phyloP scores from a whole-genome alignment of 169 alveolate species.

The Cryptosporidium felis region DNA sequence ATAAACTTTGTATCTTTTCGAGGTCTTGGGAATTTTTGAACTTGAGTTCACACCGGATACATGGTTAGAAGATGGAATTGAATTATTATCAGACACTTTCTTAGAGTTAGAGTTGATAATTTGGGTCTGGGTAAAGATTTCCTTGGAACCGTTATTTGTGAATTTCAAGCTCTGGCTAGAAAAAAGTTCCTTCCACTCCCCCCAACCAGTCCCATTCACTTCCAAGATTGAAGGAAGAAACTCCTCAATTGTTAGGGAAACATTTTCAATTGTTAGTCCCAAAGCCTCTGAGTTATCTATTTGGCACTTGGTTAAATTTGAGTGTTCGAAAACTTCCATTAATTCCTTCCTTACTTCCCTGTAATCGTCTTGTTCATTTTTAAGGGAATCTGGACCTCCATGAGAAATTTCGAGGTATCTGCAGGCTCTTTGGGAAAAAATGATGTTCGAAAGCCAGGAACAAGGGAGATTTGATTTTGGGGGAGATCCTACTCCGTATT shows the following conservation, averaged over 20 bases:
- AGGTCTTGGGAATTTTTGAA: background rate
- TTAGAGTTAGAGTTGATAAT: slow-evolving; percentile 1
- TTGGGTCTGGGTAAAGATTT: background rate
- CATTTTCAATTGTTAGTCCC: background rate
- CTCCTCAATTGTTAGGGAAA: background rate
- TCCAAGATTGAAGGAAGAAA: background rate
- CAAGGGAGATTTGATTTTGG: slow-evolving; percentile 42
- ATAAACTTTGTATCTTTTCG: too few species aligned
- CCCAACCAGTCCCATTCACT: slow-evolving; percentile 43
- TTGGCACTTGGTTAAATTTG: slow-evolving; percentile 3
- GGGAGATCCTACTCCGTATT: background rate
- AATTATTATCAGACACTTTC: slow-evolving; percentile 6
- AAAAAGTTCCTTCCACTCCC: slow-evolving; percentile 39
- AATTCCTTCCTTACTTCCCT: background rate
- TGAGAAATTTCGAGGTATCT: slow-evolving; percentile 6
- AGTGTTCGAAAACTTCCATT: background rate
- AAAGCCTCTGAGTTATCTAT: slow-evolving; percentile 49
- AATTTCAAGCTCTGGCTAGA: background rate
- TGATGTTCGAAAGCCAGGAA: slow-evolving; percentile 62
- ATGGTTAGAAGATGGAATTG: background rate
- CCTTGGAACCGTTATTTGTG: background rate
- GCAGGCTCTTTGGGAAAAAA: slow-evolving; percentile 37
- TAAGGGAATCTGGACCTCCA: background rate
- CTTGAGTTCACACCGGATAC: background rate
- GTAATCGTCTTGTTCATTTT: background rate